Conservation (phyloP, 345 rosid genomes). For the Balakata baccata region DNA sequence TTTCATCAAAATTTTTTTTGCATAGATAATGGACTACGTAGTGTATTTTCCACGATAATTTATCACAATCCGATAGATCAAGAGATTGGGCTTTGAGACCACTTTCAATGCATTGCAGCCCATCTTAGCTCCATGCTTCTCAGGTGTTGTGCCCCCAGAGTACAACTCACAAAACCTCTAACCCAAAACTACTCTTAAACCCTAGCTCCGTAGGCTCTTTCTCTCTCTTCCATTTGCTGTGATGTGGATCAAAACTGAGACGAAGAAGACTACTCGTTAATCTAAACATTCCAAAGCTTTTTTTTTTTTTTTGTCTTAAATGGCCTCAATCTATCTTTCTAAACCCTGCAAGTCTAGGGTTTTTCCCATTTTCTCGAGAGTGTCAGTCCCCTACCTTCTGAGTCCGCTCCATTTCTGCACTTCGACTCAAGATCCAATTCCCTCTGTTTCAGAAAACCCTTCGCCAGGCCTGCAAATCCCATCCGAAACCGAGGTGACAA, state of each 20-base stretch:
- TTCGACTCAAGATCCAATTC: conserved; percentile 32
- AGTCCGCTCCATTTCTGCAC: conserved; percentile 38
- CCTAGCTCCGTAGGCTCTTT: neutral
- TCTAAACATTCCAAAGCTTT: neutral
- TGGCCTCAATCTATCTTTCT: neutral
- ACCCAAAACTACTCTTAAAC: conserved; percentile 6
- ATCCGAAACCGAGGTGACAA: conserved; percentile 8
- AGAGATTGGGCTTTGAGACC: too few species aligned
- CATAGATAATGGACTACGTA: too few species aligned
- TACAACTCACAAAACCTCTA: neutral
- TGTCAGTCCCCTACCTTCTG: conserved; percentile 26
- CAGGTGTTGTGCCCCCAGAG: neutral
- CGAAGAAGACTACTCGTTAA: neutral
- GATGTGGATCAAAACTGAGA: neutral
- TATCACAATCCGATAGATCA: too few species aligned
- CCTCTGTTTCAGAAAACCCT: neutral
- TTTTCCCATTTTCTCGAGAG: conserved; percentile 30
- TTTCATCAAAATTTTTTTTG: too few species aligned
- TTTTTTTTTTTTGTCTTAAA: neutral
- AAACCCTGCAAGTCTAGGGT: conserved; percentile 5
- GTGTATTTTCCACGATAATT: too few species aligned
- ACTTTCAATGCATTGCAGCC: neutral
- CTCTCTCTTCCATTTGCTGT: neutral
- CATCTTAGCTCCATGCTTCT: neutral
- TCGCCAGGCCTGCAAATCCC: neutral